These are phyloP conservation scores for Boletus bicolor DNA, from an alignment of 768 basidiomycete species.

Conservation along the genomic window DNA sequence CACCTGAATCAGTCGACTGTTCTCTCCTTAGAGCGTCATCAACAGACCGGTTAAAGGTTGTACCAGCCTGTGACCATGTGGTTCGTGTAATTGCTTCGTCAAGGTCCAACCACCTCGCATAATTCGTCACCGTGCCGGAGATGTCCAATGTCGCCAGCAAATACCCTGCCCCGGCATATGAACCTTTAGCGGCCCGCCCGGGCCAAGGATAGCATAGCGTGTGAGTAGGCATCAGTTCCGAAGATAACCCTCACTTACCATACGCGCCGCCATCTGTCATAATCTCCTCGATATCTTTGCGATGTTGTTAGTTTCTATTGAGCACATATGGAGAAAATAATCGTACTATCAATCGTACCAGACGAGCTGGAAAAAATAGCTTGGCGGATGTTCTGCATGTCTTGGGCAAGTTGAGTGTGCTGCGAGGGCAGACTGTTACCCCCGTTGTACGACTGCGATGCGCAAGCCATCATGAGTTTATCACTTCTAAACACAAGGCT, in stretches of 20 bases:
- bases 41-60: slow-evolving; percentile 47
- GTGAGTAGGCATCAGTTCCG: neutral
- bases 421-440: slow-evolving; percentile 57
- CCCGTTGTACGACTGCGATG: slow-evolving; percentile 56
- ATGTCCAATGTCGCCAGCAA: slow-evolving; percentile 48
- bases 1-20: neutral
- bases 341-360: slow-evolving; percentile 56
- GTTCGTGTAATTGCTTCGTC: slow-evolving; percentile 58
- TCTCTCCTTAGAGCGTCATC: neutral
- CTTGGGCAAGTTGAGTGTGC: slow-evolving; percentile 39
- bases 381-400: slow-evolving; percentile 52
- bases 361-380: slow-evolving; percentile 55
- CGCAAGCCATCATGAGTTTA: neutral
- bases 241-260: slow-evolving; percentile 37
- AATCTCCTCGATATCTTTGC: slow-evolving; percentile 52
- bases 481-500: neutral
- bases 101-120: slow-evolving; percentile 67
- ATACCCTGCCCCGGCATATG: slow-evolving; percentile 65
- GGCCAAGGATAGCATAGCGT: neutral
- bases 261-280: slow-evolving; percentile 56
- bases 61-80: slow-evolving; percentile 54
- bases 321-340: neutral
- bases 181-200: slow-evolving; percentile 44
- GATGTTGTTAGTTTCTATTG: neutral
- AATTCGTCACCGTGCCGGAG: slow-evolving; percentile 38